Evolutionary conservation across 768 basidiomycete species (phyloP), one percentile per base, ranked within the genome.

Genomic region (Amanita brunnescens): DNA sequence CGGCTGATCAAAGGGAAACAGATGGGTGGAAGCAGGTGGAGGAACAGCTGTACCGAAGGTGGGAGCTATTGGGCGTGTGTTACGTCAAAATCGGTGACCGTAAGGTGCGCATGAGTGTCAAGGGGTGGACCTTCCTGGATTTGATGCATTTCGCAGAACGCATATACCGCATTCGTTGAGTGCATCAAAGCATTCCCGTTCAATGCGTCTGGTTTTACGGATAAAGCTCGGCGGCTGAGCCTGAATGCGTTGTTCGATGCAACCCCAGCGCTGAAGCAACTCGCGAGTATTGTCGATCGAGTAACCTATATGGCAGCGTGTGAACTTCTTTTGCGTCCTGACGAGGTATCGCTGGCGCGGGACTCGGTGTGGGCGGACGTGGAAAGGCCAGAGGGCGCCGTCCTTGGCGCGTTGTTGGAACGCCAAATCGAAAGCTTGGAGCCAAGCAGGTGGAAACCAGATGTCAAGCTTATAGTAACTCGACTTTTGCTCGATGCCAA

Each of bases 41-140:
- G 52, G 80, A 82, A 29, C 81, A 85, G 54, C 57, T 92, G 23
- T 78, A 76, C 55, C 74, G 83, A 18, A 70, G 91, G 41, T 94
- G 84, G 78, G 91, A 96, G 66, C 63, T 95, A 26, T 69, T 94
- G 21, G 91, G 78, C 0, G 79, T 85, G 3, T 91, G 89, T 62
- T 82, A 80, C 59, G 74, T 77, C 24, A 92, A 88, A 64, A 81
- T 81, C 23, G 85, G 84, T 0, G 86, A 95, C 57, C 75, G 85
- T 18, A 78, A 77, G 76, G 92, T 89, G 40, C 20, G 39, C 18
- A 72, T 63, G 3, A 49, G 39, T 47, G 39, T 45, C 33, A 8
- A 12, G 14, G 29, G 37, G 49, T 53, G 47, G 53, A 29, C 41
- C 44, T 40, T 10, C 49, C 44, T 33, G 26, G 14, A 0, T 42